Evolutionary conservation across 2,329 filamentous ascomycete genomes (phyloP).

Genomic region (Fusarium albosuccineum): DNA sequence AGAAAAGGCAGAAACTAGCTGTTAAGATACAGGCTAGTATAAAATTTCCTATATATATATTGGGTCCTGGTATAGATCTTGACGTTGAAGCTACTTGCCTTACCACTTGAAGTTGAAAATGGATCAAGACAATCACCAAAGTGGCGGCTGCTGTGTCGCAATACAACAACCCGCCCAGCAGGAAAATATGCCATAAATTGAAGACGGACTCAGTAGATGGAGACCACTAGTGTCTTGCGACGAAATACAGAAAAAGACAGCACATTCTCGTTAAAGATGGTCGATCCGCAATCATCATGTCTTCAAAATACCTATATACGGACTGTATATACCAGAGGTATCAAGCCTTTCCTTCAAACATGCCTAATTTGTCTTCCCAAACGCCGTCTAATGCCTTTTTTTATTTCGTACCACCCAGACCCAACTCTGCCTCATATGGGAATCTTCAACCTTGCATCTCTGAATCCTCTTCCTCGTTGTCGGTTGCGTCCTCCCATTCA

Average conservation of each 20-base stretch:
- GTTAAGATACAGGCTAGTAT: constrained; percentile 2
- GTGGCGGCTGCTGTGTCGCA: no score
- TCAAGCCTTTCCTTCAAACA: constrained; percentile 37
- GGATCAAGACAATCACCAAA: no score
- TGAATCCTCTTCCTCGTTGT: constrained; percentile 67
- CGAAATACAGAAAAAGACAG: no score
- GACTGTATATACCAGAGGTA: constrained; percentile 30
- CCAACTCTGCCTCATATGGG: constrained; percentile 33
- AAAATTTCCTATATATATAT: constrained; percentile 15
- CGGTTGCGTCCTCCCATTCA: constrained; percentile 67
- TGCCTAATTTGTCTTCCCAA: constrained; percentile 41
- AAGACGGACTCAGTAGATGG: no score
- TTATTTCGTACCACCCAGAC: constrained; percentile 26
- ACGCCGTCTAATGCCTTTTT: constrained; percentile 45
- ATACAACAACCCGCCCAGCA: no score
- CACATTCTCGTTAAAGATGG: no score
- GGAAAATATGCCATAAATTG: no score
- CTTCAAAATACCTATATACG: constrained; percentile 10
- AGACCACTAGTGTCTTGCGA: no score
- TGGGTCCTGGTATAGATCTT: constrained; percentile 40
- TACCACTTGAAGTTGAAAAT: no score
- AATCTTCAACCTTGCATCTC: constrained; percentile 63
- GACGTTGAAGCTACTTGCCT: constrained; percentile 12
- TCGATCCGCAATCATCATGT: no score
- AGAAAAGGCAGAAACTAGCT: constrained; percentile 4